Percentiles rank a stretch among this genome's conserved stretches.
phyloP scores from a whole-genome alignment of 2,329 filamentous ascomycete genomes.

The Huntiella moniliformis region DNA sequence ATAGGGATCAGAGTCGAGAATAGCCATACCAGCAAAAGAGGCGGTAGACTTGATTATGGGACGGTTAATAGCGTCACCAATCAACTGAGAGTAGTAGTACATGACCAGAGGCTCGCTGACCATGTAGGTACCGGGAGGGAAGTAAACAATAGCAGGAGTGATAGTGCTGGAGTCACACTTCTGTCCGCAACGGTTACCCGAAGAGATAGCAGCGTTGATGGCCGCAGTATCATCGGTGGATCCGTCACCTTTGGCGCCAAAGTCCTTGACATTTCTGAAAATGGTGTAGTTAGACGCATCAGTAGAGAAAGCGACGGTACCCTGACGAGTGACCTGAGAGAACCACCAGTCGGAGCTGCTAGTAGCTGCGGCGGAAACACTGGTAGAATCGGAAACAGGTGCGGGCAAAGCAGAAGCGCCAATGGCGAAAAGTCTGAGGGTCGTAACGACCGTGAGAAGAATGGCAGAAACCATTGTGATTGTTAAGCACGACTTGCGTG shows the following conservation, averaged over 20 bases:
- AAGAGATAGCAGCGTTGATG: conserved; percentile 67
- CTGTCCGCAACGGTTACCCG: conserved; percentile 60
- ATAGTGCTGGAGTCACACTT: conserved; percentile 70
- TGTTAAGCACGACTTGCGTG: conserved; percentile 1
- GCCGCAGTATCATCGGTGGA: conserved; percentile 67
- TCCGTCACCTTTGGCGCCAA: conserved; percentile 49
- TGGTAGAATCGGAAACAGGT: background rate
- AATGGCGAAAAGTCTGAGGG: conserved; percentile 10
- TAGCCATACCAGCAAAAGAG: conserved; percentile 67
- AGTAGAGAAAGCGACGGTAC: conserved; percentile 39
- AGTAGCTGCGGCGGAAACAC: background rate
- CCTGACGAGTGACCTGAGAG: conserved; percentile 48
- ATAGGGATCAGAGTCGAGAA: conserved; percentile 83
- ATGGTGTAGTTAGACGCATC: conserved; percentile 40
- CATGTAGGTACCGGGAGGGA: conserved; percentile 71
- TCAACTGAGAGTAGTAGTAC: conserved; percentile 84
- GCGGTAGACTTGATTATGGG: conserved; percentile 59
- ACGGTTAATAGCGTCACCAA: conserved; percentile 56
- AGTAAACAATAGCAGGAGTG: conserved; percentile 78
- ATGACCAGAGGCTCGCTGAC: conserved; percentile 64
- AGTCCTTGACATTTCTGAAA: conserved; percentile 62
- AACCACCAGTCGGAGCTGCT: conserved; percentile 49
- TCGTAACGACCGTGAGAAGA: conserved; percentile 10
- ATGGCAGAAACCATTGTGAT: conserved; percentile 10
- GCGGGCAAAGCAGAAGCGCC: conserved; percentile 9